phyloP scores from a whole-genome alignment of 306 rosid species.

The Rosa lucieae region DNA sequence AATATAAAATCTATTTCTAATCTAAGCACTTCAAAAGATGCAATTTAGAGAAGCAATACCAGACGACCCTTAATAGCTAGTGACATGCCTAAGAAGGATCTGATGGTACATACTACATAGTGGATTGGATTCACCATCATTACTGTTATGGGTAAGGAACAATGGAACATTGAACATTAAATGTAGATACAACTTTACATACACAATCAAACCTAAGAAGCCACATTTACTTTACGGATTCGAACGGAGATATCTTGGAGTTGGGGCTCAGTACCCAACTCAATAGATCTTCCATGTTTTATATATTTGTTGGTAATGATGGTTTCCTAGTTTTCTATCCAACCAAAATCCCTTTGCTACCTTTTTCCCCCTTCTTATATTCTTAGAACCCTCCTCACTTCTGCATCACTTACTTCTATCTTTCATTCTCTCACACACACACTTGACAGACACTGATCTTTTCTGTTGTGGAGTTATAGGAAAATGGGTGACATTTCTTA shows the following conservation, averaged over 20 bases:
- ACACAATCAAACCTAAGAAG: constrained; percentile 8
- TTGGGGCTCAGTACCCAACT: constrained; percentile 8
- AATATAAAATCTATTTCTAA: not conserved
- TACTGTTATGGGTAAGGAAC: not conserved
- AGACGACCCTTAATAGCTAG: not conserved
- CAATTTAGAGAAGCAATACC: not conserved
- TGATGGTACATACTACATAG: not conserved
- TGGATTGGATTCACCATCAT: not conserved
- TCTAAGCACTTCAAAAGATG: not conserved
- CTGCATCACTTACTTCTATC: constrained; percentile 27
- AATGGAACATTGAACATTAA: not conserved
- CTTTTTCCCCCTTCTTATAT: constrained; percentile 39
- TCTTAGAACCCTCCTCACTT: constrained; percentile 32
- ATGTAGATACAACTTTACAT: constrained; percentile 16
- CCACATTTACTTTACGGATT: constrained; percentile 15
- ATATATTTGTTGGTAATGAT: constrained; percentile 1
- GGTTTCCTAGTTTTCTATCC: constrained; percentile 5
- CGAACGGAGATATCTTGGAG: constrained; percentile 27
- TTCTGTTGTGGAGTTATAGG: constrained; percentile 4
- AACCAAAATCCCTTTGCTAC: constrained; percentile 14
- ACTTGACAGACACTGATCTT: not conserved
- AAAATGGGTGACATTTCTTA: constrained; percentile 75
- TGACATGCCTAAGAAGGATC: not conserved
- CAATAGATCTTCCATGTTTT: constrained; percentile 2
- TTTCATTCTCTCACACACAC: constrained; percentile 18